Base-by-base conservation (phyloP, 73 alveolate species). In the Symbiodinium pilosum region DNA sequence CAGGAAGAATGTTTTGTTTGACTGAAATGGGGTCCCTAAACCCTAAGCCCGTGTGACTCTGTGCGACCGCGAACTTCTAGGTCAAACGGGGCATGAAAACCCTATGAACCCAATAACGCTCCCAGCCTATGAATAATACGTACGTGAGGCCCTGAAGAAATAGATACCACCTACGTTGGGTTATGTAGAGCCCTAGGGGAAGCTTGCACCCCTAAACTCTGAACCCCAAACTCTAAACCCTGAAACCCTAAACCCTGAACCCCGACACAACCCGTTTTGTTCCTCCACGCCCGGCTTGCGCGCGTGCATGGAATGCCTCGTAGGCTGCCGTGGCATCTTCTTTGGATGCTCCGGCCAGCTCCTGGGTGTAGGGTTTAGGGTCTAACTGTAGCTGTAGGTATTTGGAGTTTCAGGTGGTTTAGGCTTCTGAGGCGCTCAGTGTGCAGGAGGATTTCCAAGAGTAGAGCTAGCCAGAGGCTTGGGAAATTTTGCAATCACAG, bases 341-440 rank as follows among this genome's bases (percentile, higher is more conserved):
- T 84, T 84, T 84, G 92, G 92, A 84, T 11, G 92, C 92, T 43
- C 92, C 92, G 4, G 92, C 92, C 43, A 84, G n/a, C n/a, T n/a
- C n/a, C n/a, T n/a, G n/a, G n/a, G n/a, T n/a, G n/a, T n/a, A n/a
- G n/a, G n/a, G n/a, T n/a, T n/a, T n/a, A n/a, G n/a, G n/a, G n/a
- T n/a, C n/a, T n/a, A n/a, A n/a, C n/a, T n/a, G n/a, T n/a, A n/a
- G n/a, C n/a, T n/a, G n/a, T n/a, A n/a, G n/a, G n/a, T n/a, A n/a
- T n/a, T n/a, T n/a, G n/a, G n/a, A n/a, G n/a, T n/a, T n/a, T n/a
- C n/a, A n/a, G n/a, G n/a, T n/a, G n/a, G n/a, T n/a, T n/a, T n/a
- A n/a, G n/a, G n/a, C n/a, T n/a, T n/a, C n/a, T n/a, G n/a, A n/a
- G n/a, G n/a, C n/a, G n/a, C n/a, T n/a, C n/a, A n/a, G n/a, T n/a